Percentiles rank a stretch among this genome's conserved stretches.
phyloP scores from a whole-genome alignment of 306 rosid genomes.

The Vicia sativa region DNA sequence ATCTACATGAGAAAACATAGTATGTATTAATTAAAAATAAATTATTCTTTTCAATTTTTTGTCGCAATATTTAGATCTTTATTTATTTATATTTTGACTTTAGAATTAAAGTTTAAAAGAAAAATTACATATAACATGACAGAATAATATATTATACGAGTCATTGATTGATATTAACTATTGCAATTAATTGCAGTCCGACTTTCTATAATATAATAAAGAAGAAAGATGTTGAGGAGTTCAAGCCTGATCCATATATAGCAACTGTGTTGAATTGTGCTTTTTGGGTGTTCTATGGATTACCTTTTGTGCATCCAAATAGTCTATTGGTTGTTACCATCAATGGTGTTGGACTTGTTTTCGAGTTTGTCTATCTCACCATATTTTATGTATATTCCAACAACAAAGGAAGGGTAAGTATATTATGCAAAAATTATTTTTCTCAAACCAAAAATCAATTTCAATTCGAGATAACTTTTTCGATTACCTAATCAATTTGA shows the following conservation, averaged over 20 bases:
- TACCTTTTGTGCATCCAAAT: constrained; percentile 74
- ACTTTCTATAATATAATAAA: constrained; percentile 58
- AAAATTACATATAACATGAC: too few relatives aligned
- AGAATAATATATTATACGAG: too few relatives aligned
- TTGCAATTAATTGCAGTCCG: constrained; percentile 50
- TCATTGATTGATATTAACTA: too few relatives aligned
- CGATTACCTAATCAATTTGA: too few relatives aligned
- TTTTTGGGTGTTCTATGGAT: constrained; percentile 71
- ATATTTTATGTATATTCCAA: constrained; percentile 48
- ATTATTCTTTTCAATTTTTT: too few relatives aligned
- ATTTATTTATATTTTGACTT: neutral
- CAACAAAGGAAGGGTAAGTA: constrained; percentile 54
- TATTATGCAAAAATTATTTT: neutral
- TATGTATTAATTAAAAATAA: too few relatives aligned
- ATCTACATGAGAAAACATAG: neutral
- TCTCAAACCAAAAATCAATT: too few relatives aligned
- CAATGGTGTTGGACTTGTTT: constrained; percentile 56
- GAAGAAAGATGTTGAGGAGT: constrained; percentile 65
- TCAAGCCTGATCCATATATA: constrained; percentile 64
- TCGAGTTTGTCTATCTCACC: constrained; percentile 59
- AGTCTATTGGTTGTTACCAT: constrained; percentile 66
- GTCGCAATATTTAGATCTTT: neutral
- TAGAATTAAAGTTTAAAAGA: too few relatives aligned
- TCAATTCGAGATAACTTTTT: too few relatives aligned
- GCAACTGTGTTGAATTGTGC: constrained; percentile 71